Percentiles rank a stretch among this genome's conserved stretches.
Evolutionary conservation across 768 basidiomycete species (phyloP).

Genomic region (Tylopilus plumbeoviolaceoides): DNA sequence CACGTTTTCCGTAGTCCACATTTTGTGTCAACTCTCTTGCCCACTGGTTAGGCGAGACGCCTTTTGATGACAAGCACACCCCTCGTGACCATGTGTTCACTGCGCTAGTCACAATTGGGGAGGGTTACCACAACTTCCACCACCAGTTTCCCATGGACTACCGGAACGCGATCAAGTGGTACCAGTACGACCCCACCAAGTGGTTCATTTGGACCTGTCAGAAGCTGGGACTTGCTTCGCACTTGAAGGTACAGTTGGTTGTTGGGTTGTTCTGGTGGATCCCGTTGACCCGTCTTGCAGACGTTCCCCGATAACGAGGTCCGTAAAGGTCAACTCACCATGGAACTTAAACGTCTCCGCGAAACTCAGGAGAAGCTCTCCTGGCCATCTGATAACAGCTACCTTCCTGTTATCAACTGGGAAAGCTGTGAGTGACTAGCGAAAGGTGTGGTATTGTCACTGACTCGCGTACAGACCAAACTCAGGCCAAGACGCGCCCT

Average conservation of each 20-base stretch:
- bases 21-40: slow-evolving; percentile 97
- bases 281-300: slow-evolving; percentile 11
- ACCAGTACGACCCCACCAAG: slow-evolving; percentile 91
- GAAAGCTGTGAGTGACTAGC: slow-evolving; percentile 61
- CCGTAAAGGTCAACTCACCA: slow-evolving; percentile 86
- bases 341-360: slow-evolving; percentile 87
- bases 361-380: slow-evolving; percentile 68
- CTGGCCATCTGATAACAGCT: slow-evolving; percentile 76
- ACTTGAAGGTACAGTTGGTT: slow-evolving; percentile 43
- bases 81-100: slow-evolving; percentile 88
- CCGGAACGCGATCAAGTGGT: slow-evolving; percentile 90
- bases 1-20: slow-evolving; percentile 60
- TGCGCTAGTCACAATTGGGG: slow-evolving; percentile 87
- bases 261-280: background rate
- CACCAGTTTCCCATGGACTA: slow-evolving; percentile 98
- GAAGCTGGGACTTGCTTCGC: slow-evolving; percentile 47
- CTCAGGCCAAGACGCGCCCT: slow-evolving; percentile 75
- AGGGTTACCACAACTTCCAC: slow-evolving; percentile 99
- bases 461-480: slow-evolving; percentile 51
- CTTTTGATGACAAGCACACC: slow-evolving; percentile 94
- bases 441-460: background rate
- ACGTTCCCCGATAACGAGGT: slow-evolving; percentile 69
- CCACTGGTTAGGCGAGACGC: slow-evolving; percentile 91
- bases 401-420: slow-evolving; percentile 83
- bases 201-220: slow-evolving; percentile 68